Evolutionary conservation across 331 rosid genomes (phyloP).

Genomic region (Rosa hybrid): DNA sequence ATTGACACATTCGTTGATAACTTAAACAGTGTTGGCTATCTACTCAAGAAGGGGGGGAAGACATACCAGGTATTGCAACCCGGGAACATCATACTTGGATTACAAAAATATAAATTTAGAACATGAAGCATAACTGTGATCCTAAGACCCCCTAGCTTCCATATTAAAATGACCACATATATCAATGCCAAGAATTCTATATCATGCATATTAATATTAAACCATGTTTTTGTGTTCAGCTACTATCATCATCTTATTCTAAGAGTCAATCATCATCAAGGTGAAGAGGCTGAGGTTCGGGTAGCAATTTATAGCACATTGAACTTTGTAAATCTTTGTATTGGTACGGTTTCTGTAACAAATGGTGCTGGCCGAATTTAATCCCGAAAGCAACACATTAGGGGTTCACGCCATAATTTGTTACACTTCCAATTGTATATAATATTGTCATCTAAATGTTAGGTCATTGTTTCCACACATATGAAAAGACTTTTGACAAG

Average conservation of each 20-base stretch:
- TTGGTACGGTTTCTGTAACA: not conserved
- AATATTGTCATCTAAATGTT: not conserved
- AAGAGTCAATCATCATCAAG: constrained; percentile 48
- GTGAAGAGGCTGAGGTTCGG: constrained; percentile 28
- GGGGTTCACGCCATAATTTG: not conserved
- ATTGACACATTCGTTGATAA: constrained; percentile 75
- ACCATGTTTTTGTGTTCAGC: constrained; percentile 32
- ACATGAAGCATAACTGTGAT: no score
- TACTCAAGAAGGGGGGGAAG: constrained; percentile 88
- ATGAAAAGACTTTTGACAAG: not conserved
- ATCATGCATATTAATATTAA: constrained; percentile 1
- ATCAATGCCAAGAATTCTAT: not conserved
- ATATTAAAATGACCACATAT: not conserved
- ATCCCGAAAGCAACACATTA: not conserved
- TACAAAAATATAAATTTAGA: no score
- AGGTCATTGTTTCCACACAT: not conserved
- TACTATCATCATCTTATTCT: constrained; percentile 54
- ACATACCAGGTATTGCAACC: constrained; percentile 69
- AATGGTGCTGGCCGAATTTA: not conserved
- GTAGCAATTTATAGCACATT: not conserved
- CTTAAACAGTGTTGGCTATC: constrained; percentile 78
- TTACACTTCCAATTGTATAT: not conserved
- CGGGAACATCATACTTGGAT: not conserved
- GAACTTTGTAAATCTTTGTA: not conserved
- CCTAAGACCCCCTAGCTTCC: not conserved